Percentiles rank a stretch among this genome's conserved stretches.
Evolutionary conservation across 2,329 filamentous ascomycete species (phyloP).

Genomic region (Botrytis sinoallii): DNA sequence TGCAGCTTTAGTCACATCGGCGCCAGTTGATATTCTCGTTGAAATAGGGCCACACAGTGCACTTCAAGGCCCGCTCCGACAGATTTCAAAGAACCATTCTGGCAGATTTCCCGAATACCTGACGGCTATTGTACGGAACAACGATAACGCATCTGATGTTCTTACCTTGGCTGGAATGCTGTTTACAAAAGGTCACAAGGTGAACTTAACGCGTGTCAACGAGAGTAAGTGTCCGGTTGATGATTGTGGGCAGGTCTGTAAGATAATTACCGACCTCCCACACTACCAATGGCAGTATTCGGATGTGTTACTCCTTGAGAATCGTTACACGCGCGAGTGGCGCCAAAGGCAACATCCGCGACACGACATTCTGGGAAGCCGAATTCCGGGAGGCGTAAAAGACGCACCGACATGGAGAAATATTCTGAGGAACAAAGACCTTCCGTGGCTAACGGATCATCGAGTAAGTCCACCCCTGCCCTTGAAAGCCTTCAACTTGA

Average conservation of each 20-base stretch:
- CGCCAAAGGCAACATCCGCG: not conserved
- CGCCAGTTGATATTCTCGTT: not conserved
- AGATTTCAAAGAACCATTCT: not conserved
- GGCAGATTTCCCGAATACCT: too few species aligned
- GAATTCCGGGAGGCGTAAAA: not conserved
- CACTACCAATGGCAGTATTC: not conserved
- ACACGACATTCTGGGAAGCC: not conserved
- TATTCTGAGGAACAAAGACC: not conserved
- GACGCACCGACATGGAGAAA: not conserved
- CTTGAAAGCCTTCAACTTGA: not conserved
- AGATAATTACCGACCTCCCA: not conserved
- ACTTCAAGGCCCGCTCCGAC: not conserved
- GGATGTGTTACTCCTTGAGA: not conserved
- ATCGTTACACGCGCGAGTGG: not conserved
- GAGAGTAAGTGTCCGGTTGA: not conserved
- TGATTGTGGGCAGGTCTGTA: not conserved
- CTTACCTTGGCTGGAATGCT: not conserved
- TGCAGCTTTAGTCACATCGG: not conserved
- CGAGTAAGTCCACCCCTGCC: not conserved
- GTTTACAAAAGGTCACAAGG: not conserved
- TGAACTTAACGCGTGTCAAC: not conserved
- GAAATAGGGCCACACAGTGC: constrained; percentile 1
- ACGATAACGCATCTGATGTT: not conserved
- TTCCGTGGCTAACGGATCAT: not conserved
- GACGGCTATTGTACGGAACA: too few species aligned